Percentiles rank a stretch among this genome's conserved stretches.
These are phyloP conservation scores for Eudorina sp. DNA, from an alignment of 139 green algal genomes.

Conservation along the genomic window DNA sequence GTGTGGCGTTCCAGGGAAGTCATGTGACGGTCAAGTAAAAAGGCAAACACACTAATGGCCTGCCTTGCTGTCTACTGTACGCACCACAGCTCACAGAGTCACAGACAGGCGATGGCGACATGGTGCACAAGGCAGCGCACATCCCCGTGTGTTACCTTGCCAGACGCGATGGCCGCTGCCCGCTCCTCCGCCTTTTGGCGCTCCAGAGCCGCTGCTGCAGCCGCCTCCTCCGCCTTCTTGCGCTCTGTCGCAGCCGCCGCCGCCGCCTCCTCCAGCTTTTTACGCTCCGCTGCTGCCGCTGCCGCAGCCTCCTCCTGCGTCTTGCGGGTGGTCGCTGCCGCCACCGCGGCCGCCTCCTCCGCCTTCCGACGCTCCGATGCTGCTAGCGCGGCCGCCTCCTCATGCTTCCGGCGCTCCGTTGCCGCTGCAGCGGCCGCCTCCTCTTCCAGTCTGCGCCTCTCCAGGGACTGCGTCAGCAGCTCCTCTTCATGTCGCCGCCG, in stretches of 20 bases:
- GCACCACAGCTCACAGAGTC: too few relatives aligned
- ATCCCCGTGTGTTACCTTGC: too few relatives aligned
- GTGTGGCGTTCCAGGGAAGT: too few relatives aligned
- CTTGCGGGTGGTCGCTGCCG: not conserved
- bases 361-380: not conserved
- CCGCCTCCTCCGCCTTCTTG: constrained; percentile 9
- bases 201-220: not conserved
- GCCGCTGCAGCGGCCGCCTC: not conserved
- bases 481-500: not conserved
- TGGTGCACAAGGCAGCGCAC: too few relatives aligned
- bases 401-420: not conserved
- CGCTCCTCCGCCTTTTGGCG: not conserved
- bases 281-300: not conserved
- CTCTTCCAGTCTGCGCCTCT: not conserved
- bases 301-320: constrained; percentile 5
- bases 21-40: too few relatives aligned
- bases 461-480: not conserved
- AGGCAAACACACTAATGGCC: too few relatives aligned
- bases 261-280: not conserved
- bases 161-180: not conserved
- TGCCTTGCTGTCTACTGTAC: too few relatives aligned
- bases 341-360: not conserved
- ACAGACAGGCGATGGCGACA: too few relatives aligned
- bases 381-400: not conserved
- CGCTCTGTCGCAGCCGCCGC: not conserved